Conservation (phyloP, 2,329 filamentous ascomycete genomes). For the Xylariaceae sp. region DNA sequence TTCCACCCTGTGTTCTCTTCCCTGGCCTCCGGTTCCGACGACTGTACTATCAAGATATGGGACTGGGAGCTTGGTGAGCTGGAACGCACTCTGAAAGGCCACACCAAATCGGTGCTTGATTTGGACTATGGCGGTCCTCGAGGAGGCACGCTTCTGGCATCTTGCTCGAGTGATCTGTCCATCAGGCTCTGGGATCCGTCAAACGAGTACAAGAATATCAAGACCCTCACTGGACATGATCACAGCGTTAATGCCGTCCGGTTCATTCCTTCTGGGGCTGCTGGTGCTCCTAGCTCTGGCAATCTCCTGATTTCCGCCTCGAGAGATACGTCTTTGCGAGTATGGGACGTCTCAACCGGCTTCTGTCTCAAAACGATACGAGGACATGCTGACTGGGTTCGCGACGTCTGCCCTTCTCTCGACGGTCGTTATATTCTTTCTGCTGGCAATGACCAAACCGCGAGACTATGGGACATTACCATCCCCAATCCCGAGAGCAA, state of each 20-base stretch:
- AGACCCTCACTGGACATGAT: slow-evolving; percentile 85
- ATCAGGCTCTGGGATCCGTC: slow-evolving; percentile 94
- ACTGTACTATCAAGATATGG: slow-evolving; percentile 95
- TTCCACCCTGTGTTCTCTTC: slow-evolving; percentile 92
- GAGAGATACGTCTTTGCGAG: slow-evolving; percentile 75
- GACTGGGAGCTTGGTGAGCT: slow-evolving; percentile 93
- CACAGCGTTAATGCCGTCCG: slow-evolving; percentile 86
- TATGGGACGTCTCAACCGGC: slow-evolving; percentile 92
- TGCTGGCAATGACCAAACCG: slow-evolving; percentile 76
- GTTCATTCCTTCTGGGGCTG: slow-evolving; percentile 80
- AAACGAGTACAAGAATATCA: slow-evolving; percentile 92
- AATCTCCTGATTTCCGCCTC: slow-evolving; percentile 85
- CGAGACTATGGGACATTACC: slow-evolving; percentile 79
- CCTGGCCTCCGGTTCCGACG: slow-evolving; percentile 84
- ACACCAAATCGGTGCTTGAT: slow-evolving; percentile 83
- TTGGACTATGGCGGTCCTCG: slow-evolving; percentile 86
- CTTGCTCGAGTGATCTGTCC: slow-evolving; percentile 82
- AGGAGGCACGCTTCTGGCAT: slow-evolving; percentile 73
- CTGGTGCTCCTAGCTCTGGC: slow-evolving; percentile 71
- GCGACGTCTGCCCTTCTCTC: slow-evolving; percentile 75
- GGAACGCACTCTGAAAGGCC: slow-evolving; percentile 85
- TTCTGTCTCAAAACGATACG: slow-evolving; percentile 88
- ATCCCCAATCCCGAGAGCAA: slow-evolving; percentile 66
- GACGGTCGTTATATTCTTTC: slow-evolving; percentile 83
- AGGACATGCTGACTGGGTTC: slow-evolving; percentile 87